phyloP scores from a whole-genome alignment of 2,329 filamentous ascomycete species.

The Phialophora verrucosa region DNA sequence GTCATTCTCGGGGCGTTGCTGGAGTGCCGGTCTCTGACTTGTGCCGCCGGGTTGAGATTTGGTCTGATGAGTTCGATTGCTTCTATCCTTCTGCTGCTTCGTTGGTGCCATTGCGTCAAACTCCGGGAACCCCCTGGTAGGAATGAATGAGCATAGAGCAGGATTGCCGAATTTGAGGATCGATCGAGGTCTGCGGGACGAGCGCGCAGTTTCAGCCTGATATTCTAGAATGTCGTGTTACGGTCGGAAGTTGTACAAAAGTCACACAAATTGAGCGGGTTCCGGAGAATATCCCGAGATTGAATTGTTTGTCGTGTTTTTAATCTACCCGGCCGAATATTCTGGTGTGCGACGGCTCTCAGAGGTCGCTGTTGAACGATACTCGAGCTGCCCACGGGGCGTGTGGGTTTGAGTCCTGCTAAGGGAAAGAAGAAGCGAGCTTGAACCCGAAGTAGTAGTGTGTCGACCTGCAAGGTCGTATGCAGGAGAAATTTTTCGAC shows the following conservation, averaged over 20 bases:
- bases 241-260: constrained; percentile 5
- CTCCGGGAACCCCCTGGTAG: too few species aligned
- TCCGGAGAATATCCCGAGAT: constrained; percentile 27
- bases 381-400: too few species aligned
- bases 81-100: constrained; percentile 24
- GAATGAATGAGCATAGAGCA: neutral
- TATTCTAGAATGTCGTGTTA: constrained; percentile 12
- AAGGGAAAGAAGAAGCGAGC: neutral
- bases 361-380: neutral
- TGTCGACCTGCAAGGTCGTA: constrained; percentile 7
- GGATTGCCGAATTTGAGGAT: neutral
- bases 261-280: constrained; percentile 9
- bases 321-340: constrained; percentile 7
- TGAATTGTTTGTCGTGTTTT: constrained; percentile 16
- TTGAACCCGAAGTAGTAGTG: neutral
- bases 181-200: neutral
- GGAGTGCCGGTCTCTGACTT: neutral
- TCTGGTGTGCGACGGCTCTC: neutral
- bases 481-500: constrained; percentile 14
- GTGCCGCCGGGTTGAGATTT: constrained; percentile 6
- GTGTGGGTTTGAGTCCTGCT: too few species aligned
- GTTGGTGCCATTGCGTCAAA: constrained; percentile 23
- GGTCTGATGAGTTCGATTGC: constrained; percentile 8
- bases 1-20: constrained; percentile 14
- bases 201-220: neutral